Conservation (phyloP, 1,139 yeast genomes). For the Yamadazyma triangularis region DNA sequence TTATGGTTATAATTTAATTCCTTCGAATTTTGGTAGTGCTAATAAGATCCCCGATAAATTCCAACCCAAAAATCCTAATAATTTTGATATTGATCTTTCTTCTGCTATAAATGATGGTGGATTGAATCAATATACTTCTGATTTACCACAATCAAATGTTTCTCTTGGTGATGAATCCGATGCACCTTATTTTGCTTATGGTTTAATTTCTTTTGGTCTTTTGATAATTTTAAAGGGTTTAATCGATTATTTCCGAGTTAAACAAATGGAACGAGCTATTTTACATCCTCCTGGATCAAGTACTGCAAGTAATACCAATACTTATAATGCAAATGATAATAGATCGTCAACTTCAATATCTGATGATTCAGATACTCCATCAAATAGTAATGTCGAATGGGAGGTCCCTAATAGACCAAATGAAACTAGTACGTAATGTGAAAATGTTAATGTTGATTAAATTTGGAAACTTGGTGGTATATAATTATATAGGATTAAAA, state of each 20-base stretch:
- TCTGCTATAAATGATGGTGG: constrained; percentile 33
- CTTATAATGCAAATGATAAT: neutral
- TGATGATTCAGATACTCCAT: neutral
- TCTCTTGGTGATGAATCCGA: constrained; percentile 10
- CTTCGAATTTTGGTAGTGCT: constrained; percentile 48
- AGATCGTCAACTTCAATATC: neutral
- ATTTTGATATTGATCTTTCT: constrained; percentile 42
- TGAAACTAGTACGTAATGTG: no score
- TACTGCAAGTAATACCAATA: constrained; percentile 3
- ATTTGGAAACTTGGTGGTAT: no score
- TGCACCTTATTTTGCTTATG: constrained; percentile 51
- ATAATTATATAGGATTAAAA: no score
- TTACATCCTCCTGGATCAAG: constrained; percentile 34
- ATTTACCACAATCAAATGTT: constrained; percentile 18
- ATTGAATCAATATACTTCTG: constrained; percentile 46
- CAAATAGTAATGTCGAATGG: neutral
- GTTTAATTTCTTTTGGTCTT: constrained; percentile 63
- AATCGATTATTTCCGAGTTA: constrained; percentile 70
- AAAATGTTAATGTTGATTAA: no score
- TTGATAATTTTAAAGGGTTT: constrained; percentile 63
- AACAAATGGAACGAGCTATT: constrained; percentile 66
- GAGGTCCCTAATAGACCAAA: constrained; percentile 1
- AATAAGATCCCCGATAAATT: constrained; percentile 35
- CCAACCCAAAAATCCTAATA: constrained; percentile 55
- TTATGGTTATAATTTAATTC: constrained; percentile 70